Evolutionary conservation across 2,329 filamentous ascomycete species (phyloP).

Genomic region (Plectosphaerella plurivora): DNA sequence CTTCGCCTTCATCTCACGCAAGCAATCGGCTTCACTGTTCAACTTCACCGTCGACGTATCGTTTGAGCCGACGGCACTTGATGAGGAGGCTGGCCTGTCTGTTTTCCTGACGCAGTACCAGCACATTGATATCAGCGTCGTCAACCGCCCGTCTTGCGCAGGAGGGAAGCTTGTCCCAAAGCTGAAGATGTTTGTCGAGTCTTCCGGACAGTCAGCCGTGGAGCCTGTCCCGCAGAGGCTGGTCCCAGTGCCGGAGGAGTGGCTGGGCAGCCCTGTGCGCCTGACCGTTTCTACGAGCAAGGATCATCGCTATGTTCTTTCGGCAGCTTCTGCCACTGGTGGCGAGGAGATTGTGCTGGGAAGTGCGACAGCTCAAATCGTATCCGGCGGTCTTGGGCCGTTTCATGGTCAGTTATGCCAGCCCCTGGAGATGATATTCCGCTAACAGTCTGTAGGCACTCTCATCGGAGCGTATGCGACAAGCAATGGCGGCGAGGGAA

Average conservation of each 20-base stretch:
- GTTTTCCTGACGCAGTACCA: conserved; percentile 50
- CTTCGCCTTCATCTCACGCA: conserved; percentile 43
- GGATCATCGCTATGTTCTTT: conserved; percentile 37
- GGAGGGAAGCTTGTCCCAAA: conserved; percentile 26
- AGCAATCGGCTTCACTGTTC: conserved; percentile 53
- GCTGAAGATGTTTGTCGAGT: not conserved
- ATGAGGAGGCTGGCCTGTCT: conserved; percentile 48
- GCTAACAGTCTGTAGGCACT: conserved; percentile 27
- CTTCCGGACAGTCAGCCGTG: conserved; percentile 2
- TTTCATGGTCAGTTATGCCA: conserved; percentile 26
- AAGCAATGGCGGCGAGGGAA: conserved; percentile 40
- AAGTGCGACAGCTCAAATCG: conserved; percentile 16
- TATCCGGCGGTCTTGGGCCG: conserved; percentile 5
- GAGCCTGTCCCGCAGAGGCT: conserved; percentile 20
- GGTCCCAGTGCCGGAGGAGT: conserved; percentile 30
- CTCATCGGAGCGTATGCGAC: conserved; percentile 49
- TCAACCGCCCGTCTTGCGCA: conserved; percentile 7
- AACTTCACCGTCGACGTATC: conserved; percentile 41
- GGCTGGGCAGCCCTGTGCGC: conserved; percentile 28
- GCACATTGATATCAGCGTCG: conserved; percentile 42
- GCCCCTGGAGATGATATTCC: not conserved
- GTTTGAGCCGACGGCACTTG: conserved; percentile 29
- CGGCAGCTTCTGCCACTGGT: conserved; percentile 26
- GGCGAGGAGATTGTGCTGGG: conserved; percentile 29
- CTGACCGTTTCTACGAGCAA: conserved; percentile 39